phyloP scores from a whole-genome alignment of 2,329 filamentous ascomycete genomes.

The Penicillium sclerotigenum region DNA sequence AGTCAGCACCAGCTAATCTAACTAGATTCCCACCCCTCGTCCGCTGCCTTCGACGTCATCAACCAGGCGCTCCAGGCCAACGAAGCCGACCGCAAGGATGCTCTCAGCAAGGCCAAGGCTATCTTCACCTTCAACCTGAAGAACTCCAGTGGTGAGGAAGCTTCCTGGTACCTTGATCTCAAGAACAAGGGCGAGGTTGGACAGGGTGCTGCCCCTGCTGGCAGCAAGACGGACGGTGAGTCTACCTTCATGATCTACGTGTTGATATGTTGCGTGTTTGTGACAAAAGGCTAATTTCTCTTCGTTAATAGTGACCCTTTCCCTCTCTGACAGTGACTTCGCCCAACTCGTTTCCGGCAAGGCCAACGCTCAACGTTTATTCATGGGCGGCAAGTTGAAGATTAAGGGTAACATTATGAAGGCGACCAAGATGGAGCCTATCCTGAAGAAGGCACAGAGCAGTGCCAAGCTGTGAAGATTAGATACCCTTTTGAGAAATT shows the following conservation, averaged over 20 bases:
- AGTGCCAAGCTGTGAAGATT: conserved; percentile 71
- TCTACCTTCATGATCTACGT: not conserved
- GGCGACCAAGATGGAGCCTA: conserved; percentile 89
- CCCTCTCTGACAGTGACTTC: conserved; percentile 83
- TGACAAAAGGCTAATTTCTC: conserved; percentile 4
- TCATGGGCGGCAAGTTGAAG: conserved; percentile 99
- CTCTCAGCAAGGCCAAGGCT: conserved; percentile 82
- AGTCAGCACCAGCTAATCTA: not conserved
- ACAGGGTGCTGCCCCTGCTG: conserved; percentile 65
- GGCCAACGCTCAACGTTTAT: conserved; percentile 89
- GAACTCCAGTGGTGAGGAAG: conserved; percentile 74
- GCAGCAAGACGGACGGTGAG: conserved; percentile 79
- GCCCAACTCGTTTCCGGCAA: conserved; percentile 76
- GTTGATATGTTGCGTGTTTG: not conserved
- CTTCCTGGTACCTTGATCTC: conserved; percentile 92
- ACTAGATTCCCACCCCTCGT: conserved; percentile 80
- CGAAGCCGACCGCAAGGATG: conserved; percentile 75
- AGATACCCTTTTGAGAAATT: conserved; percentile 38
- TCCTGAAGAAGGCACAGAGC: conserved; percentile 80
- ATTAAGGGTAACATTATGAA: conserved; percentile 98
- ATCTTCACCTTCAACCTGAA: conserved; percentile 91
- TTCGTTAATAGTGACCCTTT: conserved; percentile 67
- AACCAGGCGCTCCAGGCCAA: conserved; percentile 64
- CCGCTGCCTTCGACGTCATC: conserved; percentile 87
- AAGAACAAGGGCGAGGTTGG: conserved; percentile 83